Evolutionary conservation across 768 basidiomycete species (phyloP), one percentile per base, ranked within the genome.

Genomic region (Mycena indigotica): DNA sequence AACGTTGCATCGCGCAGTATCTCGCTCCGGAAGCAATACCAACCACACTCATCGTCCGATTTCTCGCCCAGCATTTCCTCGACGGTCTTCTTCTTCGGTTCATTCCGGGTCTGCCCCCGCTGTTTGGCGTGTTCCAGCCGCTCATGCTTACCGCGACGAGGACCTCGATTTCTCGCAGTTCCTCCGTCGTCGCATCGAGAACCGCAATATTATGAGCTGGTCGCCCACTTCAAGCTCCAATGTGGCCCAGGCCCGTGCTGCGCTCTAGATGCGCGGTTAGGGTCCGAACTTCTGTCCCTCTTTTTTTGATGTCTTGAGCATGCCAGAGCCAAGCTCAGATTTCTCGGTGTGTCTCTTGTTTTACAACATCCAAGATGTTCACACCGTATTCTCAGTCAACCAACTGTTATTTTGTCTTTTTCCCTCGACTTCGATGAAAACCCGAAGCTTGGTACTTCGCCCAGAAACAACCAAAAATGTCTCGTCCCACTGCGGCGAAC

Each of bases 151-250:
- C 26, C 70, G 72, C 53, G 72, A 69, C 38, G 74, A 67, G 45
- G 67, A 67, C 4, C 68, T 75, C 26, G 75, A 75, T 44, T 79
- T 79, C 55, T 72, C 76, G 55, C 70, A 73, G 51, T 73, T 78
- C 57, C 66, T 81, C 21, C 65, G 76, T 46, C 73, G 69, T 30
- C 74, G 77, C 39, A 77, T 79, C 35, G 76, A 79, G 54, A 73
- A 69, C 55, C 71, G 70, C 60, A 71, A 70, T 21, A 56, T 62
- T 38, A 55, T 56, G 58, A 53, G 55, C 66, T 44, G 69, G 51
- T 63, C 54, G 48, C 52, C 55, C 51, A 54, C 58, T 35, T 57
- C 57, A 8, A 28, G 24, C 25, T 23, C 23, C 12, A 28, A 13
- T 13, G 25, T 28, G 4, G 48, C 53, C 6, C 30, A 51, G 46